Conservation (phyloP, 495 filamentous ascomycete species). For the Neurospora sp. region DNA sequence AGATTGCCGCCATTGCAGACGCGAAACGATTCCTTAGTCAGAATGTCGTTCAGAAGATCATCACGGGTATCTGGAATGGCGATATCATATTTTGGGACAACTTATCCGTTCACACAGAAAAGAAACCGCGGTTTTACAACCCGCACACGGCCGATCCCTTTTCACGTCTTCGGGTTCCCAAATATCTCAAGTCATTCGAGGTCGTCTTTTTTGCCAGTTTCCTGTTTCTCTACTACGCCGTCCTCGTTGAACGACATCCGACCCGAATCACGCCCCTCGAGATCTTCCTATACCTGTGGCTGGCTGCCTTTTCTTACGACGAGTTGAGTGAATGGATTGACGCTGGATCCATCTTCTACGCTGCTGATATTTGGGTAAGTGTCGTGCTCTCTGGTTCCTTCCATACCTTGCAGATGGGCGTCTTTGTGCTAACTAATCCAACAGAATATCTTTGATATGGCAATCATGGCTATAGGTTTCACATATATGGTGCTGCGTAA, state of each 20-base stretch:
- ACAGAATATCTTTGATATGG: slow-evolving; percentile 68
- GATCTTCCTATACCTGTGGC: slow-evolving; percentile 52
- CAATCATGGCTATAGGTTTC: slow-evolving; percentile 73
- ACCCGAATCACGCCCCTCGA: slow-evolving; percentile 40
- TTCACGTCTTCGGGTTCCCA: slow-evolving; percentile 77
- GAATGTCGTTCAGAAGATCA: slow-evolving; percentile 72
- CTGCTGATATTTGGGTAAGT: slow-evolving; percentile 67
- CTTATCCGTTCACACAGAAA: slow-evolving; percentile 62
- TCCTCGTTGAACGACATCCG: slow-evolving; percentile 53
- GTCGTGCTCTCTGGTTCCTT: background rate
- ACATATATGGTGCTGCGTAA: slow-evolving; percentile 63
- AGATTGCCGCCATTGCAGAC: slow-evolving; percentile 81
- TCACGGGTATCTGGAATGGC: slow-evolving; percentile 84
- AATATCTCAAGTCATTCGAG: slow-evolving; percentile 85
- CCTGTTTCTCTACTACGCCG: slow-evolving; percentile 72
- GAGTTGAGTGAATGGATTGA: slow-evolving; percentile 75
- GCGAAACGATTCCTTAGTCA: slow-evolving; percentile 89
- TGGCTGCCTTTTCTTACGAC: slow-evolving; percentile 80
- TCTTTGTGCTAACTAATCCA: background rate
- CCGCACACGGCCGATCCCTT: slow-evolving; percentile 67
- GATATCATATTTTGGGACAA: slow-evolving; percentile 89
- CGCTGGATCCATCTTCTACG: slow-evolving; percentile 75
- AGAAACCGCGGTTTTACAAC: slow-evolving; percentile 77
- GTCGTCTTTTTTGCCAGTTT: slow-evolving; percentile 79
- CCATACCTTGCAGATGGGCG: background rate